phyloP scores from a whole-genome alignment of 1,284 basidiomycete genomes.

The Cryptococcus deneoformans region DNA sequence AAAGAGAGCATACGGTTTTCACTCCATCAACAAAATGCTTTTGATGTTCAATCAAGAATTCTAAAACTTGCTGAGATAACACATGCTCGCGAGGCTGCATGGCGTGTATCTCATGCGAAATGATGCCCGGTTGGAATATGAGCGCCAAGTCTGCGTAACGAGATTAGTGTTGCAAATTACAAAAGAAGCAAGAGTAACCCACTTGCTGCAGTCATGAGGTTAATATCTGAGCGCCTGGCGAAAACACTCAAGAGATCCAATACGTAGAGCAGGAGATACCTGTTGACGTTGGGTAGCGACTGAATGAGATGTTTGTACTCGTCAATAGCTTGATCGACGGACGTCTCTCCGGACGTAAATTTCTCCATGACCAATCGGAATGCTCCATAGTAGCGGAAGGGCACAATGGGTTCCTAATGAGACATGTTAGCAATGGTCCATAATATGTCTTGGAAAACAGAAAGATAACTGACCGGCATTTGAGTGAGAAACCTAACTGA shows the following conservation, averaged over 20 bases:
- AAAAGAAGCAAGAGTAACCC: constrained; percentile 37
- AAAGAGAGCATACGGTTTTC: constrained; percentile 31
- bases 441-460: neutral
- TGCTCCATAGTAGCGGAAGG: constrained; percentile 4
- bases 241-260: constrained; percentile 95
- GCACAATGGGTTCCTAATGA: constrained; percentile 39
- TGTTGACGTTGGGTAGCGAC: constrained; percentile 79
- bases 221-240: constrained; percentile 83
- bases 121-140: constrained; percentile 88
- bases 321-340: constrained; percentile 64
- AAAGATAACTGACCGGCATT: constrained; percentile 73
- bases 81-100: constrained; percentile 77
- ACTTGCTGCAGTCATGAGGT: constrained; percentile 95
- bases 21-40: constrained; percentile 45
- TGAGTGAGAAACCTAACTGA: constrained; percentile 57
- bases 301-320: constrained; percentile 83
- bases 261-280: constrained; percentile 93
- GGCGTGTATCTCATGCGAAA: constrained; percentile 83
- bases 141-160: constrained; percentile 73
- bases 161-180: neutral
- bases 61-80: constrained; percentile 83
- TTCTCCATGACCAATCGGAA: neutral
- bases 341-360: constrained; percentile 3
- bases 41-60: constrained; percentile 76
- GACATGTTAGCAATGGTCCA: neutral